Conservation (phyloP, 305 asterid genomes). For the Lippia alba region DNA sequence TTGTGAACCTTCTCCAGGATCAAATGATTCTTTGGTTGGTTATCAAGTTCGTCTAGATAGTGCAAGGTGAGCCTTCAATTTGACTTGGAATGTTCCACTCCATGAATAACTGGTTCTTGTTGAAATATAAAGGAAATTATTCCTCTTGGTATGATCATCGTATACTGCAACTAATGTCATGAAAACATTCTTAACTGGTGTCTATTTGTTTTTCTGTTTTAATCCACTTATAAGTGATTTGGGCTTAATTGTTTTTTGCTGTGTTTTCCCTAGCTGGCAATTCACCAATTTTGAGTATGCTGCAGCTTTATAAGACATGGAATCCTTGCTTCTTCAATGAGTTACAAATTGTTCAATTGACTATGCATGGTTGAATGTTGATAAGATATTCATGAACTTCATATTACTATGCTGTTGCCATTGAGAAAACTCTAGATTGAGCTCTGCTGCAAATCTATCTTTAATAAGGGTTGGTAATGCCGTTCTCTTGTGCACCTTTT, state of each 20-base stretch:
- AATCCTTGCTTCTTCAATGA: conserved; percentile 11
- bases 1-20: conserved; percentile 92
- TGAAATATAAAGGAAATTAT: conserved; percentile 12
- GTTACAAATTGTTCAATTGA: conserved; percentile 7
- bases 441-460: conserved; percentile 3
- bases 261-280: not conserved
- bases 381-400: not conserved
- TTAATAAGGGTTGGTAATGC: not conserved
- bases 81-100: conserved; percentile 30
- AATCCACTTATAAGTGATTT: conserved; percentile 7
- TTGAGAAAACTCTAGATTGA: conserved; percentile 17
- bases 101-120: conserved; percentile 7
- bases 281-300: not conserved
- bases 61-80: conserved; percentile 68
- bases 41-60: conserved; percentile 98
- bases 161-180: conserved; percentile 19
- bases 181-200: conserved; percentile 17
- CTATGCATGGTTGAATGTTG: conserved; percentile 2
- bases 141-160: conserved; percentile 27
- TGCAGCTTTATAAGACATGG: conserved; percentile 8
- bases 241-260: conserved; percentile 8
- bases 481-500: not conserved
- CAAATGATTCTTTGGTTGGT: conserved; percentile 87
- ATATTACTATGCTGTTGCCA: conserved; percentile 1
- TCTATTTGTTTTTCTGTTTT: conserved; percentile 5